Percentiles rank a stretch among this genome's conserved stretches.
phyloP scores from a whole-genome alignment of 148 eudicot genomes.

The Fallopia convolvulus region DNA sequence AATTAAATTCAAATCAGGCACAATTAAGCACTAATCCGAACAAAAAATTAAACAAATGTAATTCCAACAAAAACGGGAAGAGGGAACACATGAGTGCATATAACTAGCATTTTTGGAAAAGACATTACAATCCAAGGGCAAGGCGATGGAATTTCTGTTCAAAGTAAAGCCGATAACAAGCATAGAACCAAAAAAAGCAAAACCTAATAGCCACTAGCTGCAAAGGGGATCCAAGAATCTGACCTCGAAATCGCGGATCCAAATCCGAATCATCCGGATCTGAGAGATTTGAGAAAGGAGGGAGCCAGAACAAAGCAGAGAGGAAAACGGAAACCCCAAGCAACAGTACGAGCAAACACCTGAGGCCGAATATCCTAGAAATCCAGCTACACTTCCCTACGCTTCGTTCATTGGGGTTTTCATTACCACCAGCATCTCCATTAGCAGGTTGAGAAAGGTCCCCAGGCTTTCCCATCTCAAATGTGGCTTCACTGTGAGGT shows the following conservation, averaged over 20 bases:
- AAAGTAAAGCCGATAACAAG: background rate
- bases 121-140: constrained; percentile 3
- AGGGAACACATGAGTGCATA: background rate
- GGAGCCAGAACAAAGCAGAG: constrained; percentile 83
- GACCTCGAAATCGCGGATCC: constrained; percentile 60
- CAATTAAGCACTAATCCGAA: background rate
- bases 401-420: background rate
- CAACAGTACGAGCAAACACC: constrained; percentile 65
- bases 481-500: constrained; percentile 21
- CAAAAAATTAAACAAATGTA: background rate
- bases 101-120: background rate
- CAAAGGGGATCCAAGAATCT: constrained; percentile 1
- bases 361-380: constrained; percentile 36
- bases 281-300: constrained; percentile 47
- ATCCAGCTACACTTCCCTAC: constrained; percentile 20
- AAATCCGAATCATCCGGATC: constrained; percentile 74
- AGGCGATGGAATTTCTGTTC: background rate
- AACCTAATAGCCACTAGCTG: background rate
- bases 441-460: constrained; percentile 14
- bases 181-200: background rate
- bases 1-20: background rate
- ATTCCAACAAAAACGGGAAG: background rate
- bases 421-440: constrained; percentile 16
- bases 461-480: constrained; percentile 37
- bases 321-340: constrained; percentile 61